Conservation (phyloP, 371 early-diverging fungal species). For the Haplosporangium sp. region DNA sequence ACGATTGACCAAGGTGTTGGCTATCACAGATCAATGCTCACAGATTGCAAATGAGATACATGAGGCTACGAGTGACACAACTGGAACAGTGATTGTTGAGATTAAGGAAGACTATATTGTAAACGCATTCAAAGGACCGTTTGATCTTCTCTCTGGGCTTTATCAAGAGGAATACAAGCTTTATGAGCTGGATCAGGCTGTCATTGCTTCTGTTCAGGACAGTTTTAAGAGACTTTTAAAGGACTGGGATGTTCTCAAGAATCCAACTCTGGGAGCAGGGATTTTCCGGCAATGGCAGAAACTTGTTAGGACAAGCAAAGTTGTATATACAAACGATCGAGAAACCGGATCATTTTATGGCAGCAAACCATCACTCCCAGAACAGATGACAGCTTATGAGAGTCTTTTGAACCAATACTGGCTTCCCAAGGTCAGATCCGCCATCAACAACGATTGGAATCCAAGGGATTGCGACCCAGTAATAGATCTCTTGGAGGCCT, state of each 20-base stretch:
- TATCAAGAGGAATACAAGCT: slow-evolving; percentile 65
- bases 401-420: slow-evolving; percentile 81
- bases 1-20: slow-evolving; percentile 59
- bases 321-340: slow-evolving; percentile 23
- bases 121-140: slow-evolving; percentile 65
- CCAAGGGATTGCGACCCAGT: slow-evolving; percentile 76
- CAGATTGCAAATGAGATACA: slow-evolving; percentile 59
- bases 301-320: slow-evolving; percentile 55
- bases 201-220: slow-evolving; percentile 70
- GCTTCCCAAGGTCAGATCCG: slow-evolving; percentile 82
- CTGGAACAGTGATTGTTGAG: slow-evolving; percentile 55
- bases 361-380: slow-evolving; percentile 13
- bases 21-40: slow-evolving; percentile 64
- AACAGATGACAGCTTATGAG: slow-evolving; percentile 83
- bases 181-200: slow-evolving; percentile 74
- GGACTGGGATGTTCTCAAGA: slow-evolving; percentile 76
- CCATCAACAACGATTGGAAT: slow-evolving; percentile 85
- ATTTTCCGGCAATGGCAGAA: slow-evolving; percentile 68
- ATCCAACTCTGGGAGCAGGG: slow-evolving; percentile 68
- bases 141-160: slow-evolving; percentile 61
- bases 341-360: slow-evolving; percentile 17
- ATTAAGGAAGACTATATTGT: slow-evolving; percentile 62
- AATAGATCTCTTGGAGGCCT: slow-evolving; percentile 76
- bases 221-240: slow-evolving; percentile 60
- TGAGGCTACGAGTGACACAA: slow-evolving; percentile 35